Percentiles rank a stretch among this genome's conserved stretches.
Conservation (phyloP, 441 rosid genomes). For the Populus hybrid region DNA sequence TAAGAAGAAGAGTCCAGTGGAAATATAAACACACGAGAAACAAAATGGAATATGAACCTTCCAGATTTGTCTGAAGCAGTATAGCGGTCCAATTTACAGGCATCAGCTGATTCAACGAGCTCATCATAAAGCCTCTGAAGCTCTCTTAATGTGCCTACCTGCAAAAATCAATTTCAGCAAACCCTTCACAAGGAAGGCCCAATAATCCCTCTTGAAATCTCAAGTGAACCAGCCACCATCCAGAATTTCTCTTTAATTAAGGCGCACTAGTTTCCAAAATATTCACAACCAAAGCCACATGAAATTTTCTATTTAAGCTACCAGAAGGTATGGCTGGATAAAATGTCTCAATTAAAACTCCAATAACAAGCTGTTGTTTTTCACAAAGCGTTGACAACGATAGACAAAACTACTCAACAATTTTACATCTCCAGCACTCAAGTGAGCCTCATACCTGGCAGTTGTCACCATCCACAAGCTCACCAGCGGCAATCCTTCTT, state of each 20-base stretch:
- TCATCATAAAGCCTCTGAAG: slow-evolving; percentile 91
- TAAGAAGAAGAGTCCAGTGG: background rate
- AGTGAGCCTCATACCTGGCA: slow-evolving; percentile 56
- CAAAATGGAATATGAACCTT: slow-evolving; percentile 44
- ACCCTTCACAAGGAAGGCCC: slow-evolving; percentile 15
- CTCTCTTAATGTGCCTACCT: slow-evolving; percentile 79
- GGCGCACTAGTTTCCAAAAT: background rate
- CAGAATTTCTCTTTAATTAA: background rate
- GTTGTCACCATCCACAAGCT: slow-evolving; percentile 81
- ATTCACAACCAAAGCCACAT: background rate
- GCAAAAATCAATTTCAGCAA: slow-evolving; percentile 28
- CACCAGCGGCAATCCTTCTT: slow-evolving; percentile 72
- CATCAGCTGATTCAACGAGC: slow-evolving; percentile 74
- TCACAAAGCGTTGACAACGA: background rate
- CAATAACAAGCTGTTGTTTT: background rate
- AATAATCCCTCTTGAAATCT: background rate
- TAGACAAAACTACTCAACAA: background rate
- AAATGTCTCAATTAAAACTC: background rate
- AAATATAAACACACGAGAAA: slow-evolving; percentile 5
- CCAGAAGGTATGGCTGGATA: background rate
- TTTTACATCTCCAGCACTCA: background rate
- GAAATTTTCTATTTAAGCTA: background rate
- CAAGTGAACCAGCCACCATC: background rate
- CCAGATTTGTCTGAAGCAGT: slow-evolving; percentile 66
- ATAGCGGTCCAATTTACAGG: slow-evolving; percentile 85